Percentiles rank a stretch among this genome's conserved stretches.
Evolutionary conservation across 768 basidiomycete species (phyloP).

Genomic region (Termitomyces sp.): DNA sequence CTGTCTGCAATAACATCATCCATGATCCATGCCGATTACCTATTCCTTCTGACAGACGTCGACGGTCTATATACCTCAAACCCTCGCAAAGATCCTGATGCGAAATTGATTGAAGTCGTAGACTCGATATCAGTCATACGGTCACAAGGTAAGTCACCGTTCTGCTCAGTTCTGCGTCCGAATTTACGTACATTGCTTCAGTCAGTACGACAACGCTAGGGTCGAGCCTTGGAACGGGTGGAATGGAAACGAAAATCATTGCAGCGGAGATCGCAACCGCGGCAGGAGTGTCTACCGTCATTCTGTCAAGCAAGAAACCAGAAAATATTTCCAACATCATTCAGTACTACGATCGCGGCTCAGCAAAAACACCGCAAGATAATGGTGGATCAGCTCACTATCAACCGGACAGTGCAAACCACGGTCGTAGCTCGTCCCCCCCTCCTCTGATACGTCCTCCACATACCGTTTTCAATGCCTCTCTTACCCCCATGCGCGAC

Average conservation of each 20-base stretch:
- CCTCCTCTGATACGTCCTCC: slow-evolving; percentile 47
- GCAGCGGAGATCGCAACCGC: slow-evolving; percentile 97
- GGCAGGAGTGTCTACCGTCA: slow-evolving; percentile 89
- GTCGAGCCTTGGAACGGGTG: slow-evolving; percentile 91
- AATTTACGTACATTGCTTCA: slow-evolving; percentile 21
- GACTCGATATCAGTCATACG: slow-evolving; percentile 79
- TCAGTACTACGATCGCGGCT: slow-evolving; percentile 52
- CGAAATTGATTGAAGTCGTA: slow-evolving; percentile 29
- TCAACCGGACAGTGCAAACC: slow-evolving; percentile 7
- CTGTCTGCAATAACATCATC: slow-evolving; percentile 95
- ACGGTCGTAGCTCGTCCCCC: slow-evolving; percentile 16
- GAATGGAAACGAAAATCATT: slow-evolving; percentile 99
- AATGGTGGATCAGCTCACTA: slow-evolving; percentile 16
- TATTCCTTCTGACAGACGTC: slow-evolving; percentile 95
- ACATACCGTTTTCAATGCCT: slow-evolving; percentile 85
- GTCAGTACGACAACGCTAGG: slow-evolving; percentile 93
- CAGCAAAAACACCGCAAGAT: slow-evolving; percentile 29
- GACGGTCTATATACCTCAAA: slow-evolving; percentile 95
- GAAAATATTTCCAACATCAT: slow-evolving; percentile 76
- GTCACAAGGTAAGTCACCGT: slow-evolving; percentile 60
- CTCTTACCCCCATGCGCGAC: slow-evolving; percentile 67
- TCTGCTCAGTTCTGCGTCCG: neutral
- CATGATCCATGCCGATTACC: slow-evolving; percentile 97
- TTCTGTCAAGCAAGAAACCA: slow-evolving; percentile 79
- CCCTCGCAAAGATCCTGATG: slow-evolving; percentile 66